Base-by-base conservation (phyloP, 495 filamentous ascomycete genomes). In the Aspergillus indologenus region DNA sequence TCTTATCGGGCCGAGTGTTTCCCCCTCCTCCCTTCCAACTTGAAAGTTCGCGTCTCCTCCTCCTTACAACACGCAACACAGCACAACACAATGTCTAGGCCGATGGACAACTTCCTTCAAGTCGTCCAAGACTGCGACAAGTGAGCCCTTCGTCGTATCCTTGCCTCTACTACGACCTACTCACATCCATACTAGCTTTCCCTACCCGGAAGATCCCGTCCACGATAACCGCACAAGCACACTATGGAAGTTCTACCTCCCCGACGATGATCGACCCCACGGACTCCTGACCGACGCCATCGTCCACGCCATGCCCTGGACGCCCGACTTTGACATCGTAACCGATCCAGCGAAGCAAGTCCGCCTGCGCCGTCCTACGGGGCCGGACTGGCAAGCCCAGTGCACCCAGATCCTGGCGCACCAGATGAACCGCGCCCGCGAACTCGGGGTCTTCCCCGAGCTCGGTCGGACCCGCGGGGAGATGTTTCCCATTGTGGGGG, bases 181-280 rank as follows among this genome's bases (percentile, higher is more conserved):
- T 29, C 4, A 29, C 26, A 29, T 9, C 26, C 9, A 4, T 9
- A 4, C 6, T 11, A 40, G 34, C 34, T 40, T 9, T 14, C 34
- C 34, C 7, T 40, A 40, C 34, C 34, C 34, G 2, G 34, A 15
- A 40, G 34, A 15, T 11, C 5, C 34, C 34, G 34, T 15, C 34
- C 12, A 40, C 34, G 12, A 40, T 40, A 11, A 40, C 34, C 34
- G 5, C 12, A 29, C 42, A 18, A 23, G 29, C 54, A 22, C 54
- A 18, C 45, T 58, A 19, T 58, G 56, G 56, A 52, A 58, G 21
- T 58, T 58, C 20, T 58, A 31, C 20, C 47, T 58, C 40, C 56
- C 56, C 0, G 40, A 58, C 3, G 56, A 58, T 21, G 47, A 47
- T 7, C 42, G 47, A 46, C 56, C 56, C 3, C 56, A 58, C 18